Evolutionary conservation across 1,284 basidiomycete genomes (phyloP).

Genomic region (Taiwanofungus camphoratus): DNA sequence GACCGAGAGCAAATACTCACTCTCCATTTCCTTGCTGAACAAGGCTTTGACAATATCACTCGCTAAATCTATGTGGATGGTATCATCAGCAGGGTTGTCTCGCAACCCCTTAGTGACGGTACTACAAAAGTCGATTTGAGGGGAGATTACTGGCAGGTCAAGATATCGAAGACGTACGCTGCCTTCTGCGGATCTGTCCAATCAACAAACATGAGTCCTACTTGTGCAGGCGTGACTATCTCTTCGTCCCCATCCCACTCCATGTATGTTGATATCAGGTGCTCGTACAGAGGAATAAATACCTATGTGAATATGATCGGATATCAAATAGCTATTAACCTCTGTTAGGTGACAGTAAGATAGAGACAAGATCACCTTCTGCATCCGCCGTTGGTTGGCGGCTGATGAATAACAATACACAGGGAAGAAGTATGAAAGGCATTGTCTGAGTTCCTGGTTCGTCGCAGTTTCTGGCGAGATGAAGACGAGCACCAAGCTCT

Average conservation of each 20-base stretch:
- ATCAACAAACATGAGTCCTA: constrained; percentile 82
- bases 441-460: constrained; percentile 88
- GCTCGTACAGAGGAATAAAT: constrained; percentile 70
- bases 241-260: constrained; percentile 73
- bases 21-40: constrained; percentile 44
- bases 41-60: constrained; percentile 65
- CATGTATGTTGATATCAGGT: constrained; percentile 64
- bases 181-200: constrained; percentile 91
- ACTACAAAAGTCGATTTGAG: constrained; percentile 19
- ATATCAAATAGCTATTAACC: no score
- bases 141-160: constrained; percentile 4
- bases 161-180: constrained; percentile 49
- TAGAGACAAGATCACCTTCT: constrained; percentile 45
- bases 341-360: no score
- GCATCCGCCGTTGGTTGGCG: constrained; percentile 76
- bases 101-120: constrained; percentile 31
- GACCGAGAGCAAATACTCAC: constrained; percentile 21
- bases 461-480: constrained; percentile 82
- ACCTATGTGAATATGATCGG: no score
- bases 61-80: constrained; percentile 77
- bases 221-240: constrained; percentile 78
- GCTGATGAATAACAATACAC: constrained; percentile 87
- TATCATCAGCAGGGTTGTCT: constrained; percentile 37
- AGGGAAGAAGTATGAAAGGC: constrained; percentile 94
- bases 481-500: constrained; percentile 78